Percentiles rank a stretch among this genome's conserved stretches.
Evolutionary conservation across 1,284 basidiomycete species (phyloP).

Genomic region (Irpex sp.): DNA sequence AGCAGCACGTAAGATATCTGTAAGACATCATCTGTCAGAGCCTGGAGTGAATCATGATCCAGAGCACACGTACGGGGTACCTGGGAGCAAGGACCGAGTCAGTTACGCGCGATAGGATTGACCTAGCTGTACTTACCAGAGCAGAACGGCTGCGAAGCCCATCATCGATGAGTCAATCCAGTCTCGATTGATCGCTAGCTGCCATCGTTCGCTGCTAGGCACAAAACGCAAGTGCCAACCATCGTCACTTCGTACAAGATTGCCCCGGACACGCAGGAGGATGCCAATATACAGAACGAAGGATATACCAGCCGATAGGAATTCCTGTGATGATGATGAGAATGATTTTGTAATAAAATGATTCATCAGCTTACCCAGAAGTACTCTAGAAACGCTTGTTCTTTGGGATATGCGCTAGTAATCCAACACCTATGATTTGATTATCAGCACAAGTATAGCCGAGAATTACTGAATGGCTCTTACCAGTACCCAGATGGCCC

Average conservation of each 20-base stretch:
- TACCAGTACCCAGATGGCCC: slow-evolving; percentile 41
- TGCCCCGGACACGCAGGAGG: slow-evolving; percentile 38
- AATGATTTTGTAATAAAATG: background rate
- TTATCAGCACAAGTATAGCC: background rate
- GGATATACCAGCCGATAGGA: slow-evolving; percentile 29
- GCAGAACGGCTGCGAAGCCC: slow-evolving; percentile 29
- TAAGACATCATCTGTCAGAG: background rate
- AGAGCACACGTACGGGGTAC: slow-evolving; percentile 14
- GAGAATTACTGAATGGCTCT: slow-evolving; percentile 1
- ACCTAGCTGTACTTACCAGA: slow-evolving; percentile 24
- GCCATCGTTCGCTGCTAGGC: slow-evolving; percentile 30
- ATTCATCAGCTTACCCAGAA: slow-evolving; percentile 29
- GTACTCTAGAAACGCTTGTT: slow-evolving; percentile 43
- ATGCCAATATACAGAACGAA: slow-evolving; percentile 34
- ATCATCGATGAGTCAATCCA: slow-evolving; percentile 33
- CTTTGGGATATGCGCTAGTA: slow-evolving; percentile 36
- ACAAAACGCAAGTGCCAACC: slow-evolving; percentile 34
- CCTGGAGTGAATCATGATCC: too few species aligned
- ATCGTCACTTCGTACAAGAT: slow-evolving; percentile 27
- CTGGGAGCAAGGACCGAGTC: slow-evolving; percentile 6
- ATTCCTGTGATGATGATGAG: slow-evolving; percentile 26
- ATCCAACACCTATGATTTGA: slow-evolving; percentile 42
- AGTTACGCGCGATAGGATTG: background rate
- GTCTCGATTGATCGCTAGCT: slow-evolving; percentile 33
- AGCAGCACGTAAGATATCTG: slow-evolving; percentile 34